Percentiles rank a stretch among this genome's conserved stretches.
These are phyloP conservation scores for Lipomyces sp. DNA, from an alignment of 805 yeast genomes.

Conservation along the genomic window DNA sequence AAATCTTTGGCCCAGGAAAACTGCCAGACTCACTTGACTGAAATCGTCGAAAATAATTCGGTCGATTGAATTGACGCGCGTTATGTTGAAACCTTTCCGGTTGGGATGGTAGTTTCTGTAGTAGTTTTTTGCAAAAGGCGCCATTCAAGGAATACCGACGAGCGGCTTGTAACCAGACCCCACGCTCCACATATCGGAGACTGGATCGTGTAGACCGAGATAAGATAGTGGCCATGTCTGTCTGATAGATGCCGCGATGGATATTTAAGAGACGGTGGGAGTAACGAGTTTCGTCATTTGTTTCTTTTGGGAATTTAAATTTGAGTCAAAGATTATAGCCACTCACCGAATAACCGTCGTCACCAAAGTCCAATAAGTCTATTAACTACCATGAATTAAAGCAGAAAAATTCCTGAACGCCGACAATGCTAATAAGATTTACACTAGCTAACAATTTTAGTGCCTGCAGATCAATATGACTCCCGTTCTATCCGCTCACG, in stretches of 20 bases:
- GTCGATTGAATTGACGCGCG: background rate
- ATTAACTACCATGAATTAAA: background rate
- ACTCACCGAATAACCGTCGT: background rate
- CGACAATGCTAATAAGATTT: background rate
- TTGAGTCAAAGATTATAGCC: background rate
- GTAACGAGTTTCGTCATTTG: too few species aligned
- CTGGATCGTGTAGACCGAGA: background rate
- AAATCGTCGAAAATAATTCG: background rate
- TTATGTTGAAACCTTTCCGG: background rate
- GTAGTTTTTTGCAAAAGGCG: background rate
- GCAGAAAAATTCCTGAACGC: background rate
- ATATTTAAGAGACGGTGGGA: background rate
- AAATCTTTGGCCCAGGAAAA: slow-evolving; percentile 5
- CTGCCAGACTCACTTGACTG: background rate
- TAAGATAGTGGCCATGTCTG: background rate
- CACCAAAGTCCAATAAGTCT: background rate
- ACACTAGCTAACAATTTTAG: background rate
- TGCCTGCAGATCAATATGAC: background rate
- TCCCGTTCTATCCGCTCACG: slow-evolving; percentile 27
- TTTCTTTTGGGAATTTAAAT: too few species aligned
- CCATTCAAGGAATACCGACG: background rate
- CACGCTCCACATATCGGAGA: background rate
- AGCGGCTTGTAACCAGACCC: background rate
- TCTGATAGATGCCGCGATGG: background rate
- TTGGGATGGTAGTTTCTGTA: background rate